Conservation (phyloP, 192 early-diverging fungal genomes). For the Podila epicladia region DNA sequence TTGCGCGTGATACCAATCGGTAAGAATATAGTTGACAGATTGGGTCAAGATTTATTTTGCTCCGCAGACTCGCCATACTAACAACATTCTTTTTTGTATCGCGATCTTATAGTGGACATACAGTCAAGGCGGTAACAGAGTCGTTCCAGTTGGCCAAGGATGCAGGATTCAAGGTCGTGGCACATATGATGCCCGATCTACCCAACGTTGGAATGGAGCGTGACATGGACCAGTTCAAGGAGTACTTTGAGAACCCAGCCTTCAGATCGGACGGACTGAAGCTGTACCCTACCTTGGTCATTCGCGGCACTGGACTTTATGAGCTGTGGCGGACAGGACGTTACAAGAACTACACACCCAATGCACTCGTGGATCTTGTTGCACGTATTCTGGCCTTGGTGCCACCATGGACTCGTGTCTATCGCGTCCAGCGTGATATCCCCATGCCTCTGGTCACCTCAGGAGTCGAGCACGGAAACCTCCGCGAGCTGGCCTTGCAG, state of each 20-base stretch:
- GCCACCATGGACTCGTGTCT: constrained; percentile 99
- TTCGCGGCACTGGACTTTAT: constrained; percentile 97
- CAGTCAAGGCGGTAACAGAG: constrained; percentile 97
- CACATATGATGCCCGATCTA: constrained; percentile 99
- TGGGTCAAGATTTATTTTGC: no score
- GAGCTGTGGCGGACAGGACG: constrained; percentile 98
- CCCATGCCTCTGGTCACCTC: constrained; percentile 99
- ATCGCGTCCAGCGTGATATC: constrained; percentile 99
- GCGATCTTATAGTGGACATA: constrained; percentile 78
- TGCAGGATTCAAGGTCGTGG: constrained; percentile 98
- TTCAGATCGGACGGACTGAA: constrained; percentile 98
- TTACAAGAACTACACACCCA: constrained; percentile 98
- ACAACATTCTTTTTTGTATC: no score
- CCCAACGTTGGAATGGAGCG: constrained; percentile 99
- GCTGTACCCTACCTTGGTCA: constrained; percentile 98
- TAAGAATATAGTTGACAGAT: constrained; percentile 1
- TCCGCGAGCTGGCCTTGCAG: constrained; percentile 94
- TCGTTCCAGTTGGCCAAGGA: constrained; percentile 98
- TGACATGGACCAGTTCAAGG: constrained; percentile 98
- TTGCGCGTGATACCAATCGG: constrained; percentile 97
- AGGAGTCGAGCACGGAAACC: constrained; percentile 98
- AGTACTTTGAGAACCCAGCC: constrained; percentile 98
- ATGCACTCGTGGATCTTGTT: constrained; percentile 94
- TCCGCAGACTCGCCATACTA: no score
- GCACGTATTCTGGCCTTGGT: constrained; percentile 96